phyloP scores from a whole-genome alignment of 805 yeast genomes.

The Wickerhamomyces ciferrii region DNA sequence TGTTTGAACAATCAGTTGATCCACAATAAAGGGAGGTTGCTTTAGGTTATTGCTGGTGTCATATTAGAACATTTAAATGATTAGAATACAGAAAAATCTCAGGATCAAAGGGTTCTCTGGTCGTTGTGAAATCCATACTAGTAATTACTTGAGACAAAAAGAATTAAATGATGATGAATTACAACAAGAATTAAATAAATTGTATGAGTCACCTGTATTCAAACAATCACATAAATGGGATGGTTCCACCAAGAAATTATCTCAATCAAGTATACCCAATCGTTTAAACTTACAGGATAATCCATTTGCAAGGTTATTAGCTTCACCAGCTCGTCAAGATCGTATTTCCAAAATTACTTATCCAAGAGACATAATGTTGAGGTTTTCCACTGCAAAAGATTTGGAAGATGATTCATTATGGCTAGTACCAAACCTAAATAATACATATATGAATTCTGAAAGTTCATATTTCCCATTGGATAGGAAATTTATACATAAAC shows the following conservation, averaged over 20 bases:
- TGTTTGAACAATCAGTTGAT: too few relatives aligned
- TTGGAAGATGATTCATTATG: constrained; percentile 4
- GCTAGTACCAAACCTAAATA: neutral
- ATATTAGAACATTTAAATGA: neutral
- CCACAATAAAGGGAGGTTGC: too few relatives aligned
- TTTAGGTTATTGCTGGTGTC: neutral
- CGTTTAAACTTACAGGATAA: constrained; percentile 23
- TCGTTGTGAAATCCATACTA: neutral
- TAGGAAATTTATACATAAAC: neutral
- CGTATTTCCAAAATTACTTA: constrained; percentile 24
- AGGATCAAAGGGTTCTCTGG: neutral
- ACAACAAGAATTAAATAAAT: too few relatives aligned
- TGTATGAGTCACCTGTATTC: neutral
- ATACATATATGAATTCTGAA: neutral
- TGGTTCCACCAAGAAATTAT: constrained; percentile 1
- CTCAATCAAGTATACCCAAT: neutral
- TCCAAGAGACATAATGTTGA: constrained; percentile 7
- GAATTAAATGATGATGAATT: neutral
- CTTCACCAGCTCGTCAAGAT: constrained; percentile 40
- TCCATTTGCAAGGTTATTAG: constrained; percentile 31
- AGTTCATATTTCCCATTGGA: neutral
- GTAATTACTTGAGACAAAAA: neutral
- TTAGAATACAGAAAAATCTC: neutral
- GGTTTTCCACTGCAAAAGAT: constrained; percentile 5
- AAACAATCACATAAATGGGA: constrained; percentile 5